Evolutionary conservation across 2,329 filamentous ascomycete species (phyloP), one percentile per base, ranked within the genome.

Genomic region (Uncinocarpus reesii): DNA sequence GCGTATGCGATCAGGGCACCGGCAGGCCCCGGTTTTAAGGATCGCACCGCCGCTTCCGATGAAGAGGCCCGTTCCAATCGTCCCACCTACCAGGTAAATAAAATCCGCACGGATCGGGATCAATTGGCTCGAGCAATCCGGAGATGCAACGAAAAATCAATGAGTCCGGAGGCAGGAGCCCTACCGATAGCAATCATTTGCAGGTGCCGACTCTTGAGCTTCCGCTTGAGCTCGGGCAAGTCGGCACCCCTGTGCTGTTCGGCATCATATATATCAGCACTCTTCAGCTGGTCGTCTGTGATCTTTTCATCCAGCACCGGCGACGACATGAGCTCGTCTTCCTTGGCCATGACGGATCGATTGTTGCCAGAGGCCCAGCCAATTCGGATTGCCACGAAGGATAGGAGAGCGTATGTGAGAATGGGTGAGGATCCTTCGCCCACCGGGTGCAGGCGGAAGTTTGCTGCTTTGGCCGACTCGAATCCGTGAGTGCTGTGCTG

Each of bases 161-260:
- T 11, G 20, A 23, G 16, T 16, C 11, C 3, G 2, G 26, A 7
- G 26, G 23, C 2, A 16, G 15, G 13, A 24, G 13, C 13, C 42
- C 20, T 54, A 55, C 52, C 89, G 58, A 96, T 95, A 21, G 92
- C 92, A 73, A 96, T 96, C 90, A 96, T 96, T 71, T 96, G 90
- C 63, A 96, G 64, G 71, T 98, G 92, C 41, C 88, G 75, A 21
- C 82, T 83, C 70, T 93, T 93, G 58, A 94, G 69, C 68, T 82
- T 84, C 60, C 88, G 76, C 51, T 85, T 80, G 51, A 96, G 75
- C 47, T 67, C 62, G 2, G 65, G 63, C 52, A 82, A 36, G 80
- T 83, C 35, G 79, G 90, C 56, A 68, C 74, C 49, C 65, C 52
- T 60, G 57, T 65, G 50, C 49, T 68, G 67, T 53, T 68, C 66